Evolutionary conservation across 805 yeast species (phyloP).

Genomic region (Saturnispora saitoi): DNA sequence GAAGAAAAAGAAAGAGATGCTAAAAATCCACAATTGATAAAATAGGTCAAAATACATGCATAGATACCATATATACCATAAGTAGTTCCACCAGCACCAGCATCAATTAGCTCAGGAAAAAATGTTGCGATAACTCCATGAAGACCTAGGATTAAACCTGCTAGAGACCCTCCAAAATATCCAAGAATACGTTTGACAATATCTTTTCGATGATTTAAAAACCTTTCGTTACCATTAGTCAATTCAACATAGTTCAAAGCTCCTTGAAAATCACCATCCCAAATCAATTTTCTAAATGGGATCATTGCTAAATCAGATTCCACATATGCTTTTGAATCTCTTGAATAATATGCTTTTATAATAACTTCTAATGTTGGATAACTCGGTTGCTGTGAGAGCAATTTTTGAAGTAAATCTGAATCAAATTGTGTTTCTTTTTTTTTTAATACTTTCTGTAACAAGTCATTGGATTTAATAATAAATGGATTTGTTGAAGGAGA

Average conservation of each 20-base stretch:
- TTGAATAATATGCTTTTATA: constrained; percentile 22
- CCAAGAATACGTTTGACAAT: constrained; percentile 27
- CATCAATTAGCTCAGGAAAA: constrained; percentile 21
- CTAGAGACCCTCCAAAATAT: constrained; percentile 35
- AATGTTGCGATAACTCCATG: constrained; percentile 39
- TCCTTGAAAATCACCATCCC: constrained; percentile 45
- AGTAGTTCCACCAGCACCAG: constrained; percentile 27
- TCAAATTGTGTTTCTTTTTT: constrained; percentile 17
- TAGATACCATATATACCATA: constrained; percentile 34
- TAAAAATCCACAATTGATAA: constrained; percentile 39
- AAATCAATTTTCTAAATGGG: constrained; percentile 55
- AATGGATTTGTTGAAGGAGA: constrained; percentile 16
- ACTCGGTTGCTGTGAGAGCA: constrained; percentile 22
- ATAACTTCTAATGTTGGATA: constrained; percentile 19
- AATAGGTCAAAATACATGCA: constrained; percentile 41
- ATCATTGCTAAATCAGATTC: constrained; percentile 40
- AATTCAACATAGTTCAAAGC: constrained; percentile 52
- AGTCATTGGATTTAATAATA: constrained; percentile 17
- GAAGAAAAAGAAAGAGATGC: constrained; percentile 36
- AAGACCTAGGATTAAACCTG: constrained; percentile 34
- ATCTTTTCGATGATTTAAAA: constrained; percentile 29
- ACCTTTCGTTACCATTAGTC: constrained; percentile 51
- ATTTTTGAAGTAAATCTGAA: constrained; percentile 15
- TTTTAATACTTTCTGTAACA: constrained; percentile 14
- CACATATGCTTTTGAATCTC: constrained; percentile 21